Evolutionary conservation across 2,329 filamentous ascomycete genomes (phyloP), one percentile per base, ranked within the genome.

Genomic region (Microdochium paspali): DNA sequence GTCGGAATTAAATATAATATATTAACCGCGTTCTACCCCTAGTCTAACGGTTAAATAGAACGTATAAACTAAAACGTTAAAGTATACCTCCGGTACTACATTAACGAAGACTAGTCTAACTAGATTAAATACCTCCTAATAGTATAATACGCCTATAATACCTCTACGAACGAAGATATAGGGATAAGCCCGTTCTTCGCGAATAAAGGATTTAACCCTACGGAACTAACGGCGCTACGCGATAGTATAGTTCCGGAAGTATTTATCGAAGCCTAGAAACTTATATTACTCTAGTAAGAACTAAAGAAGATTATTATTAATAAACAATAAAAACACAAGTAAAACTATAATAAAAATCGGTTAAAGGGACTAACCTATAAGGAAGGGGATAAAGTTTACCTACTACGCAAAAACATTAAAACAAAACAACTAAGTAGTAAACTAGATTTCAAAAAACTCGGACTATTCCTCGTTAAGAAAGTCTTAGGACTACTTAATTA

Each of bases 401-500:
- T 39, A 24, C 20, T 39, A 3, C 43, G 20, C 15, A 40, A 44
- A 43, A 47, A 47, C 23, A 24, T 47, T 47, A 47, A 21, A 23
- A 26, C 18, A 18, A 47, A 39, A 24, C 10, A 1, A 10, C 23
- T 28, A 26, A 39, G 28, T 25, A 39, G 44, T 15, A 40, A 47
- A 35, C 13, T 47, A 10, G 21, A 47, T 21, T 47, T 47, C 44
- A 47, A 44, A 10, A 47, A 44, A 32, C 21, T 47, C 12, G 12
- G 35, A 44, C 18, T 31, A 30, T 47, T 47, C 15, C 9, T 28
- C 31, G 23, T 49, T 44, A 32, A 21, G 44, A 26, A 49, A 30
- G 28, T 40, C 18, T 26, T 49, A 26, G 46, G 26, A 44, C 21
- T 26, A 30, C 35, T 35, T 31, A 49, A 49, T 24, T 49, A 49